Evolutionary conservation across 2,329 filamentous ascomycete species (phyloP).

Genomic region (Verticillium klebahnii): DNA sequence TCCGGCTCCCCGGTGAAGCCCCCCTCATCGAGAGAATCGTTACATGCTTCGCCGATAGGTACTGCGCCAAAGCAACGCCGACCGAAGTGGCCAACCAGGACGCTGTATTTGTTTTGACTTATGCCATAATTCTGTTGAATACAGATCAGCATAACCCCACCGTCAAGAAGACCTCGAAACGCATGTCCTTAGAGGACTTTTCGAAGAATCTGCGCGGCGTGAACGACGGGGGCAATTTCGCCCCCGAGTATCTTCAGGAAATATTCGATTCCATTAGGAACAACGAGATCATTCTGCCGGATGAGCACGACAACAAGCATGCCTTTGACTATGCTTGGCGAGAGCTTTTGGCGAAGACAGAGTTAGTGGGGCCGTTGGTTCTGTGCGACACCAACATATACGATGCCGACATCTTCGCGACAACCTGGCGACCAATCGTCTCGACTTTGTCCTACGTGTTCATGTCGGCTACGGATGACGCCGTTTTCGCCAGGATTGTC

Average conservation of each 20-base stretch:
- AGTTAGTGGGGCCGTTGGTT: constrained; percentile 66
- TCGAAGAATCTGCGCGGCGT: constrained; percentile 84
- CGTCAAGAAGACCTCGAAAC: constrained; percentile 61
- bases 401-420: constrained; percentile 95
- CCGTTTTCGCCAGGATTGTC: constrained; percentile 89
- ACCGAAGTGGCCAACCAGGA: constrained; percentile 80
- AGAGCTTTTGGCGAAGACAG: constrained; percentile 82
- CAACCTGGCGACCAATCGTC: constrained; percentile 92
- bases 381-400: constrained; percentile 90
- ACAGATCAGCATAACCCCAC: constrained; percentile 97
- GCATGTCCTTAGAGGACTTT: constrained; percentile 84
- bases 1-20: constrained; percentile 90
- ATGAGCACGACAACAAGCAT: constrained; percentile 95
- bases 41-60: constrained; percentile 80
- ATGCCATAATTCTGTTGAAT: constrained; percentile 96
- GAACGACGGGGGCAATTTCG: constrained; percentile 82
- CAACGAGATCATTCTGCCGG: constrained; percentile 93
- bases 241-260: constrained; percentile 72
- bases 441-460: constrained; percentile 97
- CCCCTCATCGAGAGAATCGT: constrained; percentile 91
- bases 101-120: constrained; percentile 83
- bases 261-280: constrained; percentile 90
- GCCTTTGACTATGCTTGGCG: constrained; percentile 98
- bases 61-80: constrained; percentile 64
- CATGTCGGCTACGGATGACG: constrained; percentile 95